Evolutionary conservation across 352 stramenopile genomes (phyloP), one percentile per base, ranked within the genome.

Genomic region (Globisporangium nodosum): DNA sequence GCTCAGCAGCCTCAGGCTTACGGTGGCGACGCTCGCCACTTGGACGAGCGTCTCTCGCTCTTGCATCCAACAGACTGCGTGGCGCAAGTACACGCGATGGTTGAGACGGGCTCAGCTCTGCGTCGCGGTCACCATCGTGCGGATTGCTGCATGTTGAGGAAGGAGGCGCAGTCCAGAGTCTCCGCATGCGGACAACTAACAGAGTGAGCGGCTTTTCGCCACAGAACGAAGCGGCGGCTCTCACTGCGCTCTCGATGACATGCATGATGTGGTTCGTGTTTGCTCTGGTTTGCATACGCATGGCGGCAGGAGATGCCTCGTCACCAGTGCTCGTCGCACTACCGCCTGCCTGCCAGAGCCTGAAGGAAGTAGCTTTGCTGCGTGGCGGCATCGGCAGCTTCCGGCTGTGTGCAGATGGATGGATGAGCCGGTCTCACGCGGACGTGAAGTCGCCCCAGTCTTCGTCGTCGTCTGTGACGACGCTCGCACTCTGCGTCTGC

Each of bases 371-470:
- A 43, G 37, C 13, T 43, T 12, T 18, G 37, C 37, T 5, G 37
- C 37, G 5, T 16, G 3, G 37, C 37, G 37, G 12, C 13, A 15
- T 16, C 37, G 37, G 13, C 13, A 18, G 37, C 2, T 16, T 13
- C 12, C 35, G 35, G 3, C 11, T 42, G 35, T 16, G 35, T 42
- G 37, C n/a, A 43, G 37, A 43, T 43, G 13, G 37, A 43, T 18
- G 12, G 13, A 13, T 3, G 37, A 43, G 11, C 8, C 3, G 18
- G 1, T 15, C 45, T 73, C 68, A 90, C 40, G 78, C 80, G 0
- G 83, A 92, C 13, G 81, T 91, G 55, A 94, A 94, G 52, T 92
- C 85, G 0, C 82, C 85, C 82, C 82, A 94, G 52, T 94, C 85
- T 7, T 84, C 58, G 58, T 90, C 85, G 43, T 87, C 80, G 27